Conservation (phyloP, 148 eudicot genomes). For the Amaranthus hypochondriacus region DNA sequence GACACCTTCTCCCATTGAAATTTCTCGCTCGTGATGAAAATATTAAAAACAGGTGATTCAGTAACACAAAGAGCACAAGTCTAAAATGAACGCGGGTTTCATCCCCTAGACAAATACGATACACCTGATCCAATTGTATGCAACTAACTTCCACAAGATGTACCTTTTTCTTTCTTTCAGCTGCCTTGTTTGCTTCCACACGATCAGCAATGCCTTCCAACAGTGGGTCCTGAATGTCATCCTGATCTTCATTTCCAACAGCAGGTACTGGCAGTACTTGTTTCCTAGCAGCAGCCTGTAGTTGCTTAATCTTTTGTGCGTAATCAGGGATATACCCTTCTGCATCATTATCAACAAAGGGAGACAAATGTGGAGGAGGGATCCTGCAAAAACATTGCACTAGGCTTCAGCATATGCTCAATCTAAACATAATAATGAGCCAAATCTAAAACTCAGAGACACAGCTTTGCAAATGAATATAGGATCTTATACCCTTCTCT, state of each 20-base stretch:
- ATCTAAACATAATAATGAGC: too few relatives aligned
- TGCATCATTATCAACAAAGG: slow-evolving; percentile 84
- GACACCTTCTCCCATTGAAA: background rate
- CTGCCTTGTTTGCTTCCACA: slow-evolving; percentile 74
- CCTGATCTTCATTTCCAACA: slow-evolving; percentile 58
- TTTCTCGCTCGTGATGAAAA: background rate
- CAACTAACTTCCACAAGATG: background rate
- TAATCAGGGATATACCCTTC: slow-evolving; percentile 85
- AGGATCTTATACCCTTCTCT: background rate
- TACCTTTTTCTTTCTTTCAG: slow-evolving; percentile 67
- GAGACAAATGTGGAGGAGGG: slow-evolving; percentile 95
- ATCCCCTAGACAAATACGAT: background rate
- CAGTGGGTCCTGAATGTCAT: slow-evolving; percentile 61
- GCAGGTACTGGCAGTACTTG: slow-evolving; percentile 89
- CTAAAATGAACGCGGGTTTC: background rate
- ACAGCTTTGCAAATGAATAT: background rate
- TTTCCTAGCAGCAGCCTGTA: slow-evolving; percentile 76
- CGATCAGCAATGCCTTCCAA: slow-evolving; percentile 66
- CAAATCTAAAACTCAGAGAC: background rate
- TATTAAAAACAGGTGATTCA: background rate
- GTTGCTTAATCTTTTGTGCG: slow-evolving; percentile 69
- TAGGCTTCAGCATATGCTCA: background rate
- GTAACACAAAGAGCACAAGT: background rate
- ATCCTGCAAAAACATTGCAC: slow-evolving; percentile 46
- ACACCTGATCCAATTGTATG: background rate